Base-by-base conservation (phyloP, 2,329 filamentous ascomycete species). In the Trichoderma lentiforme region DNA sequence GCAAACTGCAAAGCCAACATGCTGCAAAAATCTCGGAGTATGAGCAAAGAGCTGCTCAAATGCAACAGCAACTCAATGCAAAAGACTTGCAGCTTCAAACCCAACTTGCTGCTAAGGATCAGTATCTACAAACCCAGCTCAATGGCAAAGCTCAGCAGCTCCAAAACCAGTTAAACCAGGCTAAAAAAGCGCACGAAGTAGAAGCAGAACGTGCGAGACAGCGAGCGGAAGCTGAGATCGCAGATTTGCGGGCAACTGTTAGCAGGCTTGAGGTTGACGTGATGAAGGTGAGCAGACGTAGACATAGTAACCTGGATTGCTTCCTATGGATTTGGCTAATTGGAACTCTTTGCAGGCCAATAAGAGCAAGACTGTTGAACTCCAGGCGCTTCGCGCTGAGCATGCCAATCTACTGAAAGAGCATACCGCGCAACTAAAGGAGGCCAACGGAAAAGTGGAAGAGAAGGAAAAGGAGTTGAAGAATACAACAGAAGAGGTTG, bases 211-310 rank as follows among this genome's bases (percentile, higher is more conserved):
- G 86, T 43, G 78, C 83, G 3, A 83, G 83, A 68, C 82, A 84
- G 32, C 82, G 86, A 56, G 80, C 81, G 30, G 90, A 92, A 57
- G 88, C 87, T 1, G 90, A 93, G 76, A 84, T 87, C 66, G 86
- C 88, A n/a, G 89, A 91, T 73, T 80, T 93, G 14, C 87, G 87
- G 76, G 86, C 86, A 28, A 90, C 85, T 2, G 85, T 92, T 32
- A 88, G 86, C 70, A 85, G 86, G 58, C 81, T 94, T 18, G 88
- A 92, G 78, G 86, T 88, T 39, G 88, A 90, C 75, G 74, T 91
- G 14, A 85, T 89, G 80, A 91, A 90, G 84, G 88, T 87, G 78
- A 70, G 78, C 73, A 3, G 14, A 15, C 56, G 30, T 56, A 30
- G 18, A 28, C 18, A 18, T 11, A 2, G 7, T 15, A 15, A 30